Evolutionary conservation across 2,329 filamentous ascomycete genomes (phyloP).

Genomic region (Paecilomyces sp.): DNA sequence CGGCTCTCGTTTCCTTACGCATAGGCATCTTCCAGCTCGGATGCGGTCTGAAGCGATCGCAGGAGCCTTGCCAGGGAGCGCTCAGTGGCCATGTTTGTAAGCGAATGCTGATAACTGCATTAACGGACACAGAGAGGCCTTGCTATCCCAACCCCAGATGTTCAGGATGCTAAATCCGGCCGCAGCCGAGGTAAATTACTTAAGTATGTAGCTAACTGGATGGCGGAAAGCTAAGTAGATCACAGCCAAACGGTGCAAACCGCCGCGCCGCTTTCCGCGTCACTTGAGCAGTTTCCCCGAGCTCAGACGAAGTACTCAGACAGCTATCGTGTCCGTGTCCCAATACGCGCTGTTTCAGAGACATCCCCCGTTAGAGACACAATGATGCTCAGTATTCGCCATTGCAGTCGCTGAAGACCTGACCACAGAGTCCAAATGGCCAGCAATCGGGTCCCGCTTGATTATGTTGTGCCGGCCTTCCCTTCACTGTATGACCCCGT

Average conservation of each 20-base stretch:
- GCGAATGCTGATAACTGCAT: slow-evolving; percentile 1
- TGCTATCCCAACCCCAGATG: background rate
- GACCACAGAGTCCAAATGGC: background rate
- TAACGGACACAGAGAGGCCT: slow-evolving; percentile 1
- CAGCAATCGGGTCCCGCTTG: slow-evolving; percentile 41
- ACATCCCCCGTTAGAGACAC: background rate
- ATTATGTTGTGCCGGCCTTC: slow-evolving; percentile 65
- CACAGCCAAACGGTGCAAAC: slow-evolving; percentile 27
- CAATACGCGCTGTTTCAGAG: background rate
- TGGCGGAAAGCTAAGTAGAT: background rate
- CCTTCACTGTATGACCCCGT: slow-evolving; percentile 76
- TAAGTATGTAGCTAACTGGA: no score
- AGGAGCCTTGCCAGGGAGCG: slow-evolving; percentile 54
- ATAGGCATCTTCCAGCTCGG: slow-evolving; percentile 53
- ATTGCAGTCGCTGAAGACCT: background rate
- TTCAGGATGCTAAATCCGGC: slow-evolving; percentile 12
- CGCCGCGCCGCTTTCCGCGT: background rate
- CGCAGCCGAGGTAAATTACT: slow-evolving; percentile 3
- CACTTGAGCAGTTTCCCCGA: background rate
- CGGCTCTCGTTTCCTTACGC: slow-evolving; percentile 35
- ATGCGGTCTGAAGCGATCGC: slow-evolving; percentile 53
- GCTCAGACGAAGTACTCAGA: background rate
- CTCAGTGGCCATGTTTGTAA: slow-evolving; percentile 49
- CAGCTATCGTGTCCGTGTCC: background rate
- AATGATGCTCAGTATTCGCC: background rate